Evolutionary conservation across 2,329 filamentous ascomycete genomes (phyloP), one percentile per base, ranked within the genome.

Genomic region (Aphanoascus verrucosus): DNA sequence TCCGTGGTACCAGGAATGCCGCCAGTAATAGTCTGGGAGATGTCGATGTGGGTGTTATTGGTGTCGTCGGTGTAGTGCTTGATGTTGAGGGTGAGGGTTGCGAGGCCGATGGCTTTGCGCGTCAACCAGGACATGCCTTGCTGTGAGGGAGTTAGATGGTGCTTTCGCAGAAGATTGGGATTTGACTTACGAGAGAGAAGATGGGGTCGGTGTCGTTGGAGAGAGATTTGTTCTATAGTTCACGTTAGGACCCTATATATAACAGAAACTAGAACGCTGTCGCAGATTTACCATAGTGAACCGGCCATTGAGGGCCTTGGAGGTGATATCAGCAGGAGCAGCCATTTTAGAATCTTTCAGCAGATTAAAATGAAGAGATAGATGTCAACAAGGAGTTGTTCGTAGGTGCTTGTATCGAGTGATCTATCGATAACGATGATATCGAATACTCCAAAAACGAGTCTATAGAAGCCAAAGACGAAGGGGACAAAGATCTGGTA

Each of bases 121-220:
- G 78, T 77, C 49, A 90, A 61, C 79, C 80, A 91, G 68, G 80
- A 74, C 56, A 88, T 74, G 64, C 83, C 83, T 75, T 89, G 85
- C 63, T 74, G 56, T 48, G 37, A 45, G 28, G 40, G 28, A 20
- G 6, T 35, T 41, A 23, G 40, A 31, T 48, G 4, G 11, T 42
- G 20, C 46, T 20, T 35, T 42, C 8, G 31, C 7, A 5, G n/a
- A 5, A 34, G 7, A 20, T 38, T 34, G 20, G 35, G 38, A 49
- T 23, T 37, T 45, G 7, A 55, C 62, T 53, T 68, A 75, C 72
- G 60, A 91, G 77, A 48, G 77, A 65, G 55, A 95, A 82, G 57
- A 85, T 79, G 1, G 81, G 74, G 56, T 89, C 85, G 46, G 82
- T 72, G 59, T 77, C 72, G 68, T 85, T 83, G 55, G 86, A 89